Evolutionary conservation across 345 rosid species (phyloP), one percentile per base, ranked within the genome.

Genomic region (Dimocarpus longan): DNA sequence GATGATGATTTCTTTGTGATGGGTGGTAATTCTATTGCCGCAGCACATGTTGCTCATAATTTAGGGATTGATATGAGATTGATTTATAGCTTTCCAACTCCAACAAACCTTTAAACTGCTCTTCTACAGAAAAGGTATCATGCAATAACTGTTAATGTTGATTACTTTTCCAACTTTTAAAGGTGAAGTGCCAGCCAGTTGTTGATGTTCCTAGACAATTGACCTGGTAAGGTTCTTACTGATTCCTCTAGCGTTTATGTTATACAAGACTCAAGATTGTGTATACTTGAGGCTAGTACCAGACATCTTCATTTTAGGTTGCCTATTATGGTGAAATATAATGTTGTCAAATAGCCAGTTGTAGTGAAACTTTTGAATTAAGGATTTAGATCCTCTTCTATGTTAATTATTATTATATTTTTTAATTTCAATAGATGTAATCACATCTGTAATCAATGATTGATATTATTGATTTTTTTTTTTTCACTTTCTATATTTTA

Each of bases 141-240:
- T 67, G 39, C 42, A 50, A 37, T 4, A 28, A 24, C 37, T 59
- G 65, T 50, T 74, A 21, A n/a, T 80, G 68, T 63, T 78, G 44
- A 74, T 32, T 65, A 39, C 71, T 24, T 78, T 71, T 70, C 63
- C 50, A 26, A 78, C 24, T 62, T 84, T 80, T 85, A 85, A 84
- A 95, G 98, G 98, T 96, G 79, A 96, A 96, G 85, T 91, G 94
- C 76, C 99, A 94, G 86, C 99, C 98, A 62, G 83, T 86, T n/a
- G 76, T 89, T 44, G 97, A 96, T 75, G 42, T 42, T 28, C 76
- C n/a, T 46, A 85, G 89, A 68, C 93, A 90, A 68, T 78, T 96
- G 84, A 83, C 93, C 70, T 96, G 98, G 99, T 95, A 88, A 83
- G 78, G 10, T 32, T 32, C 12, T 80, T 44, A 71, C 10, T 82